Percentiles rank a stretch among this genome's conserved stretches.
Conservation (phyloP, 1,139 yeast species). For the Pichia sp. region DNA sequence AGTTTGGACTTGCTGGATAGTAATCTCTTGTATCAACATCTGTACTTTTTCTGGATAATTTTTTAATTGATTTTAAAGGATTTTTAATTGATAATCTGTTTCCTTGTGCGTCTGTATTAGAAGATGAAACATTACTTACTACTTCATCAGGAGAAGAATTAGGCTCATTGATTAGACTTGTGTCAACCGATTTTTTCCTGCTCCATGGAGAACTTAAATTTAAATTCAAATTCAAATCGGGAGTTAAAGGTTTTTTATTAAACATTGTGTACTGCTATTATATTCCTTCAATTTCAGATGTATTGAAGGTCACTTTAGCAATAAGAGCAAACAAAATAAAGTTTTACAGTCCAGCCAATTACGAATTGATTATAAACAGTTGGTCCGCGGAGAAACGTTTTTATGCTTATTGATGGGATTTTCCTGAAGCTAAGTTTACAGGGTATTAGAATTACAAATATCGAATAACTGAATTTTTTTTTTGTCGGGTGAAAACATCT, state of each 20-base stretch:
- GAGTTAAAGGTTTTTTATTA: slow-evolving; percentile 8
- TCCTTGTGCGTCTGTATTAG: neutral
- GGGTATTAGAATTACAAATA: too few relatives aligned
- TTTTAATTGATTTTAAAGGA: slow-evolving; percentile 16
- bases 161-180: neutral
- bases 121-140: neutral
- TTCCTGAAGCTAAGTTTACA: too few relatives aligned
- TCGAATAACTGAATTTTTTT: too few relatives aligned
- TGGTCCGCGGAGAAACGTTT: too few relatives aligned
- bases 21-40: slow-evolving; percentile 19
- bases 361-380: too few relatives aligned
- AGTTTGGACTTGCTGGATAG: slow-evolving; percentile 18
- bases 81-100: slow-evolving; percentile 6
- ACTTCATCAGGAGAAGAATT: neutral
- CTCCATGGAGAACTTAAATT: slow-evolving; percentile 11
- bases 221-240: slow-evolving; percentile 10
- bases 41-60: slow-evolving; percentile 5
- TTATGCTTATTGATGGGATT: too few relatives aligned
- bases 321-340: too few relatives aligned
- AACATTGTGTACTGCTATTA: slow-evolving; percentile 3
- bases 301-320: too few relatives aligned
- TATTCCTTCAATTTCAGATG: too few relatives aligned
- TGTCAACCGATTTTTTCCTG: slow-evolving; percentile 1
- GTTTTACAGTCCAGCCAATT: too few relatives aligned
- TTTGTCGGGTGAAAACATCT: too few relatives aligned